Evolutionary conservation across 2,329 filamentous ascomycete species (phyloP).

Genomic region (Elsinoe fawcettii): DNA sequence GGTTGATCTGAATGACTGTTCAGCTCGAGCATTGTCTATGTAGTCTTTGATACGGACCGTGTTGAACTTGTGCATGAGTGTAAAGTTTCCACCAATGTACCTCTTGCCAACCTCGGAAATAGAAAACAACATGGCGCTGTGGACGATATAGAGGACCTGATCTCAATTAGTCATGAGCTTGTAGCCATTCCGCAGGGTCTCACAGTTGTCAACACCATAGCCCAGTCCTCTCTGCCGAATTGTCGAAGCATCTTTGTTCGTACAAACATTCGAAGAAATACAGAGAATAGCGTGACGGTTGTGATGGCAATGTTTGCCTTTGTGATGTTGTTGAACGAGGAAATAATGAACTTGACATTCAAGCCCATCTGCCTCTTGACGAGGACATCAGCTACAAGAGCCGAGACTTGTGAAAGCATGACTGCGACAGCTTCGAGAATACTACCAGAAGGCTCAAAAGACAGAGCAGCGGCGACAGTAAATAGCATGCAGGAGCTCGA

Average conservation of each 20-base stretch:
- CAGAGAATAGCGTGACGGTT: not conserved
- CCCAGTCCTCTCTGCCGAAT: conserved; percentile 12
- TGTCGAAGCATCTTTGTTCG: conserved; percentile 4
- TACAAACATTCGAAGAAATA: conserved; percentile 9
- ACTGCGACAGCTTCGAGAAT: not conserved
- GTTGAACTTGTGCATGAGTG: not conserved
- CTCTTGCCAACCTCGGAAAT: conserved; percentile 1
- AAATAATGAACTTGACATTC: conserved; percentile 4
- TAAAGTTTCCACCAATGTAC: not conserved
- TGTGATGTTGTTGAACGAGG: not conserved
- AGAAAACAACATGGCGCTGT: not conserved
- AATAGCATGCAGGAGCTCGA: not conserved
- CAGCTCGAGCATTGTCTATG: no score
- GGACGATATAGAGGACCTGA: conserved; percentile 1
- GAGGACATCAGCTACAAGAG: not conserved
- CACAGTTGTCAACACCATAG: conserved; percentile 9
- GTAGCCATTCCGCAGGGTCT: not conserved
- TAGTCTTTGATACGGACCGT: no score
- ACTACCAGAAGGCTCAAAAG: not conserved
- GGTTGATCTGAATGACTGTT: not conserved
- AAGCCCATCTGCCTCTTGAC: conserved; percentile 5
- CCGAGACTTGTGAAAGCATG: not conserved
- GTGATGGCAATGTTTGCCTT: not conserved
- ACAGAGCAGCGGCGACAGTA: not conserved
- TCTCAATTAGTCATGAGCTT: not conserved